Percentiles rank a stretch among this genome's conserved stretches.
phyloP scores from a whole-genome alignment of 2,329 filamentous ascomycete species.

The Aspergillus arachidicola region DNA sequence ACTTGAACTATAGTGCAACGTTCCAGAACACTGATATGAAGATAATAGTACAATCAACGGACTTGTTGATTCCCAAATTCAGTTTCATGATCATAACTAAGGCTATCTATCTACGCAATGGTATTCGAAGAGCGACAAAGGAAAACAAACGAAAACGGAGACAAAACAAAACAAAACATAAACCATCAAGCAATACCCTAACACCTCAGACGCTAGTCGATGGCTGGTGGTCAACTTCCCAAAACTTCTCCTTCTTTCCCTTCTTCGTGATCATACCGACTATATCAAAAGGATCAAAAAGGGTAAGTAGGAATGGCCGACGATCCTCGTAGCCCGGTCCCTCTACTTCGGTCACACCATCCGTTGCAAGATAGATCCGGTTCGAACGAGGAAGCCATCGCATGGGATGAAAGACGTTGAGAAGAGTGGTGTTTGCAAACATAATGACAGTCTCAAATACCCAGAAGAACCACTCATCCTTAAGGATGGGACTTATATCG shows the following conservation, averaged over 20 bases:
- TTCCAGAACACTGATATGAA: not conserved
- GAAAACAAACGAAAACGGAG: not conserved
- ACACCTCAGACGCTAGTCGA: not conserved
- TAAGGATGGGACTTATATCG: constrained; percentile 37
- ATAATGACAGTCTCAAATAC: constrained; percentile 57
- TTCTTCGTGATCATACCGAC: constrained; percentile 37
- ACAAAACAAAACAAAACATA: not conserved
- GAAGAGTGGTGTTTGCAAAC: constrained; percentile 53
- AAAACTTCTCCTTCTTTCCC: constrained; percentile 43
- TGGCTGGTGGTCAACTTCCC: constrained; percentile 30
- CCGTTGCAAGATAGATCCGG: constrained; percentile 53
- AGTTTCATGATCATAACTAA: not conserved
- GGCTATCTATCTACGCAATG: not conserved
- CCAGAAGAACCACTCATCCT: constrained; percentile 57
- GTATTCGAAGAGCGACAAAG: not conserved
- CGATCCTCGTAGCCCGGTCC: constrained; percentile 55
- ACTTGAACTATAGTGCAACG: not conserved
- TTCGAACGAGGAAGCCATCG: constrained; percentile 52
- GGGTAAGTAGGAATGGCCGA: constrained; percentile 47
- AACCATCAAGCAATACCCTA: not conserved
- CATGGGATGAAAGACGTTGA: constrained; percentile 57
- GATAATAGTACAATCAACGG: not conserved
- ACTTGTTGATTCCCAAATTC: not conserved
- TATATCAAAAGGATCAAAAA: constrained; percentile 49
- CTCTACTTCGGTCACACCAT: constrained; percentile 55